Percentiles rank a stretch among this genome's conserved stretches.
These are phyloP conservation scores for Coprinopsis marcescibilis DNA, from an alignment of 768 basidiomycete species.

Conservation along the genomic window DNA sequence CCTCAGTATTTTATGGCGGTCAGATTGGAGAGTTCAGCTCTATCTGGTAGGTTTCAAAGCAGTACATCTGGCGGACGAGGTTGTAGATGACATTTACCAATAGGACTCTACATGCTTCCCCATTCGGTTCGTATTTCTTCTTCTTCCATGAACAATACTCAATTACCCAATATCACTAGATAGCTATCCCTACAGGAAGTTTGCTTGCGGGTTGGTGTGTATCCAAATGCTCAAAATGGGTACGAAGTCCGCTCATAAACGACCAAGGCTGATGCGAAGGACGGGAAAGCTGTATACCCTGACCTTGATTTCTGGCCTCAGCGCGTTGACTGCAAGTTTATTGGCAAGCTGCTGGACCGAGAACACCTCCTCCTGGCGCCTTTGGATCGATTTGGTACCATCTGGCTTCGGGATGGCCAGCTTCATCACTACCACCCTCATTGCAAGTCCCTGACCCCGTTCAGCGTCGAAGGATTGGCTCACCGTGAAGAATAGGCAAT, in stretches of 20 bases:
- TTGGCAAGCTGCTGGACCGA: slow-evolving; percentile 66
- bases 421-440: slow-evolving; percentile 80
- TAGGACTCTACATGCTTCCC: slow-evolving; percentile 82
- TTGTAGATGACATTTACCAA: slow-evolving; percentile 14
- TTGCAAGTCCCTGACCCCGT: slow-evolving; percentile 43
- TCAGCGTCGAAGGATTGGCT: slow-evolving; percentile 10
- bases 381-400: slow-evolving; percentile 76
- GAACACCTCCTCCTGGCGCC: slow-evolving; percentile 49
- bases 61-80: slow-evolving; percentile 8
- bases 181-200: slow-evolving; percentile 79
- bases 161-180: slow-evolving; percentile 32
- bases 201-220: slow-evolving; percentile 81
- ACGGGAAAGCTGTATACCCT: slow-evolving; percentile 84
- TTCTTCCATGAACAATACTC: slow-evolving; percentile 5
- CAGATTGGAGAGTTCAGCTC: slow-evolving; percentile 56
- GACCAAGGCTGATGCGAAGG: slow-evolving; percentile 68
- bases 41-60: slow-evolving; percentile 50
- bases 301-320: slow-evolving; percentile 57
- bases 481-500: slow-evolving; percentile 57
- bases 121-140: slow-evolving; percentile 60
- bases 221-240: slow-evolving; percentile 1
- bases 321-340: slow-evolving; percentile 53
- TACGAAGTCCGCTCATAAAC: slow-evolving; percentile 9
- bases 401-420: slow-evolving; percentile 83
- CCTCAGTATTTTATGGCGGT: slow-evolving; percentile 80